Conservation (phyloP, 2,329 filamentous ascomycete genomes). For the Cyanodermella asteris region DNA sequence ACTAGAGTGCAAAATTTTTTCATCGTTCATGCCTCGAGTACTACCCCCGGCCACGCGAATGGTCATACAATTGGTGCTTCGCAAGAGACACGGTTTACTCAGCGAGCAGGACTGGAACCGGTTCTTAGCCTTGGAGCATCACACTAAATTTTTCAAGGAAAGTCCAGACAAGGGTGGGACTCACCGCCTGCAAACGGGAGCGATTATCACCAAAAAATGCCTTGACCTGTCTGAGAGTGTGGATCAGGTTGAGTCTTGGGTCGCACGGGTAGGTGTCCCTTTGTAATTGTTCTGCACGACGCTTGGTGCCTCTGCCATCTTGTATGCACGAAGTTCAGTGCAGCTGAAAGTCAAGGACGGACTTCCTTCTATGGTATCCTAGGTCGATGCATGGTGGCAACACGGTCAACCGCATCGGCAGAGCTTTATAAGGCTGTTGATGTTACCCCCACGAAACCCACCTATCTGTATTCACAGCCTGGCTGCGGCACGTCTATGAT, state of each 20-base stretch:
- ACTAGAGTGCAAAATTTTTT: slow-evolving; percentile 33
- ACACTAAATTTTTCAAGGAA: slow-evolving; percentile 26
- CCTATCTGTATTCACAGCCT: too few relatives aligned
- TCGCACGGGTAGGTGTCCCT: slow-evolving; percentile 20
- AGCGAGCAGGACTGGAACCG: slow-evolving; percentile 19
- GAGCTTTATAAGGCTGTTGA: too few relatives aligned
- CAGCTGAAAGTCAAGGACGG: too few relatives aligned
- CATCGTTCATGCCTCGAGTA: slow-evolving; percentile 20
- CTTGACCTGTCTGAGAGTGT: slow-evolving; percentile 13
- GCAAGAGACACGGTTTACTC: slow-evolving; percentile 17
- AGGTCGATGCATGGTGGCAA: slow-evolving; percentile 5
- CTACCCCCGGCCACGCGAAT: slow-evolving; percentile 35
- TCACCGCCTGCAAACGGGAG: slow-evolving; percentile 22
- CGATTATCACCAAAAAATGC: slow-evolving; percentile 31
- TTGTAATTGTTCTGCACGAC: too few relatives aligned
- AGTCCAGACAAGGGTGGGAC: slow-evolving; percentile 11
- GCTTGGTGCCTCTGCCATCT: not conserved
- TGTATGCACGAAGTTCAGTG: too few relatives aligned
- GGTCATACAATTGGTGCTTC: slow-evolving; percentile 29
- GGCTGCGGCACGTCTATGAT: too few relatives aligned
- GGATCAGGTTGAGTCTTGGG: slow-evolving; percentile 20
- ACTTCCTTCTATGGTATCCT: too few relatives aligned
- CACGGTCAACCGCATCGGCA: too few relatives aligned
- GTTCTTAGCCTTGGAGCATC: slow-evolving; percentile 24
- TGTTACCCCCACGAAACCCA: too few relatives aligned